Evolutionary conservation across 495 filamentous ascomycete genomes (phyloP).

Genomic region (Aspergillus campestris): DNA sequence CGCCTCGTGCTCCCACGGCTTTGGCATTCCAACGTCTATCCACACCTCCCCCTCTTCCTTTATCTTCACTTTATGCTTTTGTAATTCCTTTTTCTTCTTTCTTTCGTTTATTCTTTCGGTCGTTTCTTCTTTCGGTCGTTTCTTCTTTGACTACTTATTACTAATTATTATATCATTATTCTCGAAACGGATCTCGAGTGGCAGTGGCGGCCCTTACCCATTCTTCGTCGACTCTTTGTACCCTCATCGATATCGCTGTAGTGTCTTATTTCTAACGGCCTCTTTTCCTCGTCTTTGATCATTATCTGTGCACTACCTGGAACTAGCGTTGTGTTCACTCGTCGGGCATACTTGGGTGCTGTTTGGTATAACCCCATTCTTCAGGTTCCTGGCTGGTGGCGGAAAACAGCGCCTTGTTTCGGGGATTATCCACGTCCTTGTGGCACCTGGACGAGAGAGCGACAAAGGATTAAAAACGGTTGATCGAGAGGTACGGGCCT

Average conservation of each 20-base stretch:
- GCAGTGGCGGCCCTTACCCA: not conserved
- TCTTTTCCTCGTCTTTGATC: not conserved
- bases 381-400: conserved; percentile 1
- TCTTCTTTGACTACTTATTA: not conserved
- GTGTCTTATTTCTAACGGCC: conserved; percentile 1
- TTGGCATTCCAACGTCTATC: not conserved
- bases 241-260: not conserved
- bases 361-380: not conserved
- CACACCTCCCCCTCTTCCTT: not conserved
- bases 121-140: not conserved
- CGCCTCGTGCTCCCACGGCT: too few species aligned
- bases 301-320: not conserved
- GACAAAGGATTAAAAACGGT: not conserved
- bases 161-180: conserved; percentile 1
- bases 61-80: not conserved
- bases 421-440: conserved; percentile 2
- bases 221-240: not conserved
- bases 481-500: conserved; percentile 1
- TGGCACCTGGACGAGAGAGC: conserved; percentile 1
- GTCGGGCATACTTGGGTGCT: conserved; percentile 5
- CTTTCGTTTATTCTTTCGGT: not conserved
- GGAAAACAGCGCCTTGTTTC: conserved; percentile 7
- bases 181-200: not conserved
- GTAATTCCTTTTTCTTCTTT: not conserved
- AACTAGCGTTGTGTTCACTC: conserved; percentile 1